Base-by-base conservation (phyloP, 805 yeast genomes). In the Dipodascus albidus region DNA sequence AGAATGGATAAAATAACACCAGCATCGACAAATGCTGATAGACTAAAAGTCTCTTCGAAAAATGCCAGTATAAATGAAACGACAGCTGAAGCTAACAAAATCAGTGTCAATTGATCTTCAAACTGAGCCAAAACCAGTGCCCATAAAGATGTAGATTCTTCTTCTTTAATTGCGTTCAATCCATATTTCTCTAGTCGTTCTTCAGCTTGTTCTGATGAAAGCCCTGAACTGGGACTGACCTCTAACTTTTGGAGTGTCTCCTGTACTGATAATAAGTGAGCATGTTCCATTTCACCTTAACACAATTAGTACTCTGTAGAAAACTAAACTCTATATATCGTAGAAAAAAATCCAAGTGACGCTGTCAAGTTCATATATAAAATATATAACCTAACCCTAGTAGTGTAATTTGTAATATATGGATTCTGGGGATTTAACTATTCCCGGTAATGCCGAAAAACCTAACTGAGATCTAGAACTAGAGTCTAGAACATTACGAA, bases 51-150 rank as follows among this genome's bases (percentile, higher is more conserved):
- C 65, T 90, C 98, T 65, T 91, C 96, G 31, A 83, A 80, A 68
- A 91, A 88, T 11, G 96, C 96, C 89, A 93, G 85, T 61, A 84
- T 69, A 60, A 91, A 85, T 57, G 93, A 83, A 35, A 91, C 75
- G 1, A 77, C 77, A 0, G 98, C 96, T 0, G 96, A 88, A 0
- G 90, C 96, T 48, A 89, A 85, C 62, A 91, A 75, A 54, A 91
- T 72, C 59, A 93, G 72, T 58, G 91, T 91, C 69, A 91, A 74
- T 19, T 96, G 96, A 68, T 91, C 96, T 61, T 85, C 87, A 49
- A 71, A 70, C 51, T 71, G 74, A n/a, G 59, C 64, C 48, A 71
- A 58, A 20, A 71, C 65, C 53, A 71, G 57, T 35, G 57, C 53
- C 64, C 67, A 67, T 3, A 71, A 23, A 1, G 74, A 67, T 3